phyloP scores from a whole-genome alignment of 2,329 filamentous ascomycete genomes.

The Pseudogymnoascus sp. region DNA sequence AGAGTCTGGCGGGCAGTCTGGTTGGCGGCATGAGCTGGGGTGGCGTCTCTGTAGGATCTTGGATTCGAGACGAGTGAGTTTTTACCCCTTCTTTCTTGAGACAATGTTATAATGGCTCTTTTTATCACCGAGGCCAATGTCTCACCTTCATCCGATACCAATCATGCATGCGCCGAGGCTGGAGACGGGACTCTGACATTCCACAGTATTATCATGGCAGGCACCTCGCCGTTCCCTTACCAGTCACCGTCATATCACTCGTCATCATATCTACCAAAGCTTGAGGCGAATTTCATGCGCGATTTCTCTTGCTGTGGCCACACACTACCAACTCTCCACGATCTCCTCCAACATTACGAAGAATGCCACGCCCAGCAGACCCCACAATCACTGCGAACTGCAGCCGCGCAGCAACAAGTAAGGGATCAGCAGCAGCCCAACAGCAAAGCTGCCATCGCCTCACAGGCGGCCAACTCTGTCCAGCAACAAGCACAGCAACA shows the following conservation, averaged over 20 bases:
- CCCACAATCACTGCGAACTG: conserved; percentile 36
- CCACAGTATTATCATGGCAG: conserved; percentile 82
- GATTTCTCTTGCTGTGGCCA: conserved; percentile 94
- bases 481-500: conserved; percentile 41
- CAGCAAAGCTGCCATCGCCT: conserved; percentile 36
- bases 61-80: conserved; percentile 95
- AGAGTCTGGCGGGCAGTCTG: conserved; percentile 55
- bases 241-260: conserved; percentile 95
- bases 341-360: conserved; percentile 93
- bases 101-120: conserved; percentile 1
- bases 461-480: conserved; percentile 29
- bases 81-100: conserved; percentile 9
- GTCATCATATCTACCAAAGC: conserved; percentile 89
- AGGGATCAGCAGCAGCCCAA: conserved; percentile 35
- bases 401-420: conserved; percentile 32
- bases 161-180: background rate
- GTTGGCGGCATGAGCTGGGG: conserved; percentile 94
- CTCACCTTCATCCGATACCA: conserved; percentile 6
- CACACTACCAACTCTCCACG: conserved; percentile 83
- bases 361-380: conserved; percentile 77
- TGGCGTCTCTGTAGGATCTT: conserved; percentile 90
- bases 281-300: conserved; percentile 95
- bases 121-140: background rate
- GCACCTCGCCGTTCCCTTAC: conserved; percentile 85
- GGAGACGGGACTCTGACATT: conserved; percentile 16